Evolutionary conservation across 2,329 filamentous ascomycete genomes (phyloP), one percentile per base, ranked within the genome.

Genomic region (Paecilomyces formosus): DNA sequence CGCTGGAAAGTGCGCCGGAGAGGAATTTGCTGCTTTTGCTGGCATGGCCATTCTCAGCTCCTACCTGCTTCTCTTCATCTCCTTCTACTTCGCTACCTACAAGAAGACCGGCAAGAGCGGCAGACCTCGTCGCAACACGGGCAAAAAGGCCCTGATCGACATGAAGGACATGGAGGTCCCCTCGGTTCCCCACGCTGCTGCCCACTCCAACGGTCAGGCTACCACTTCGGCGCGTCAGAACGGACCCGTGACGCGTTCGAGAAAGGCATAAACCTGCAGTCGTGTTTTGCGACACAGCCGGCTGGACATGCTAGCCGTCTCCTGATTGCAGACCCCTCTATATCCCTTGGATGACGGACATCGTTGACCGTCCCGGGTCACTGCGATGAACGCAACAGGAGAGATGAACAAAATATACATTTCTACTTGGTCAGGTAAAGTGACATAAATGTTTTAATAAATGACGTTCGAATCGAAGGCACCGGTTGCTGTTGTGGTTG

Each of bases 1-100:
- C 74, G 78, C 82, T 63, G 93, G 93, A 75, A 81, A 87, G 68
- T 99, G 93, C 75, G 91, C 93, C 49, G 93, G 93, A 70, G 93
- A 97, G 81, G 94, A 97, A 78, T 97, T 97, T 70, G 93, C 93
- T 54, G 93, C 93, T 52, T 90, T 97, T 71, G 84, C 92, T 60
- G 93, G 93, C 67, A 96, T 97, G 68, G 90, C 83, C 65, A 96
- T 96, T 70, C 82, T 99, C 72, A 92, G 86, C 79, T 96, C 91
- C 31, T 99, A 97, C 85, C 86, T 99, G 60, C 84, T 97, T 63
- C 89, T 99, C 66, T 99, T 99, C 86, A 96, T 99, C 79, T 93
- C 89, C 55, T 99, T 99, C 87, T 99, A 97, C 84, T 84, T 96
- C 67, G 92, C 92, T 65, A 99, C 93, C 62, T 99, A 99, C 75